A percentile compares a stretch with the other conserved stretches of the same genome.
Conservation (phyloP, 2,329 filamentous ascomycete genomes). For the Fusarium sp. region DNA sequence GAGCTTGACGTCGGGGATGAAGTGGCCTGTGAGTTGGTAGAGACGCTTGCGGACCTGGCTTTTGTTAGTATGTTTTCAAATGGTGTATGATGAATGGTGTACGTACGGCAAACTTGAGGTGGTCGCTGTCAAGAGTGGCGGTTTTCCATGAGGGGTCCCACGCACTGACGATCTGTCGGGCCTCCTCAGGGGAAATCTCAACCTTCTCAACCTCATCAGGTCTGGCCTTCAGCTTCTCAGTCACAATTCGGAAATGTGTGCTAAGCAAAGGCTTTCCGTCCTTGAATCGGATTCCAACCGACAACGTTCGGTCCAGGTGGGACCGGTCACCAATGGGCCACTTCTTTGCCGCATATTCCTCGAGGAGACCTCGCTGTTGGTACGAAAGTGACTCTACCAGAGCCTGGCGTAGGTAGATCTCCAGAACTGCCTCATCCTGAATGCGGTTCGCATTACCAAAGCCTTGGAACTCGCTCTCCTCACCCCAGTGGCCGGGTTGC, state of each 20-base stretch:
- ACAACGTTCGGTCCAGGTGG: slow-evolving; percentile 54
- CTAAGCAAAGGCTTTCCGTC: slow-evolving; percentile 57
- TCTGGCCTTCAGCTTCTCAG: slow-evolving; percentile 51
- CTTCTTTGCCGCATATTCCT: slow-evolving; percentile 51
- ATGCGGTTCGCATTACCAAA: slow-evolving; percentile 59
- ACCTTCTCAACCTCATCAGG: slow-evolving; percentile 42
- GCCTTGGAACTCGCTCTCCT: slow-evolving; percentile 58
- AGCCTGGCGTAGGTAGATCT: slow-evolving; percentile 63
- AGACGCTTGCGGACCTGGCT: slow-evolving; percentile 83
- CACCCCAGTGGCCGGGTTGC: slow-evolving; percentile 63
- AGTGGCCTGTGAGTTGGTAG: slow-evolving; percentile 82
- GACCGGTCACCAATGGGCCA: slow-evolving; percentile 51
- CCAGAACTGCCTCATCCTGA: slow-evolving; percentile 59
- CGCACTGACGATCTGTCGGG: slow-evolving; percentile 56
- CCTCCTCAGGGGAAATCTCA: slow-evolving; percentile 55
- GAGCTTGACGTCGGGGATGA: slow-evolving; percentile 78
- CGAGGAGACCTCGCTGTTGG: slow-evolving; percentile 49
- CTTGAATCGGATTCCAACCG: slow-evolving; percentile 55
- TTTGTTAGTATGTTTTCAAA: slow-evolving; percentile 25
- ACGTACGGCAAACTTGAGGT: slow-evolving; percentile 81
- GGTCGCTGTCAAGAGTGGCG: slow-evolving; percentile 65
- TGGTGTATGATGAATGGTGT: background rate
- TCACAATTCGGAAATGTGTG: slow-evolving; percentile 54
- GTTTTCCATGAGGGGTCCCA: slow-evolving; percentile 70
- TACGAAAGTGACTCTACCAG: slow-evolving; percentile 65